These are phyloP conservation scores for Solanum paucissectum DNA, from an alignment of 257 asterid species.

Conservation along the genomic window DNA sequence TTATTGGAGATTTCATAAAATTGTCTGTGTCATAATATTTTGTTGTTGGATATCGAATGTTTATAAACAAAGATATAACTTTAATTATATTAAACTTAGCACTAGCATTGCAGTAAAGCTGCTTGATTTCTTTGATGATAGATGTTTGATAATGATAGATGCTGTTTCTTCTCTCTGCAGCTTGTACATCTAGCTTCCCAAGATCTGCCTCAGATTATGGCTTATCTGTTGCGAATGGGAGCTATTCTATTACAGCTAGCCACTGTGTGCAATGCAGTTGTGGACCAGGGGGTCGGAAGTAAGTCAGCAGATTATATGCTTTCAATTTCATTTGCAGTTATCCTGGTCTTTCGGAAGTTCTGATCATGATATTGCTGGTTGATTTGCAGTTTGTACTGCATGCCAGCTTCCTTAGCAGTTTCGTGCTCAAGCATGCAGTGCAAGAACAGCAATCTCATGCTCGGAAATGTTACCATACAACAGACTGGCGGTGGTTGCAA, in stretches of 20 bases:
- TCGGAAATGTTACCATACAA: constrained; percentile 71
- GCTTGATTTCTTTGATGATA: neutral
- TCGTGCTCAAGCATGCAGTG: constrained; percentile 99
- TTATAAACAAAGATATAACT: neutral
- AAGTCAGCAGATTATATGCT: constrained; percentile 17
- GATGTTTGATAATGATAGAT: neutral
- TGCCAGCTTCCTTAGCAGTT: constrained; percentile 90
- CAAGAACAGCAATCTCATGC: constrained; percentile 66
- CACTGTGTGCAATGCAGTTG: constrained; percentile 98
- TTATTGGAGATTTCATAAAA: neutral
- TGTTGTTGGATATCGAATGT: neutral
- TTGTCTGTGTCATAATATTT: neutral
- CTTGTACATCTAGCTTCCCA: constrained; percentile 85
- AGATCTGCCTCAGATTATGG: constrained; percentile 55
- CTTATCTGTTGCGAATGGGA: constrained; percentile 84
- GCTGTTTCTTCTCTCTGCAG: constrained; percentile 26
- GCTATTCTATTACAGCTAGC: constrained; percentile 79
- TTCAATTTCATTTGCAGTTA: neutral
- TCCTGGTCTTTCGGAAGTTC: neutral
- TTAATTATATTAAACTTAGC: neutral
- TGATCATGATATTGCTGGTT: neutral
- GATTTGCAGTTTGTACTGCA: constrained; percentile 69
- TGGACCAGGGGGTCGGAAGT: constrained; percentile 87
- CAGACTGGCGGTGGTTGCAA: constrained; percentile 87
- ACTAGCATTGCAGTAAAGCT: neutral